Conservation (phyloP, 805 yeast species). For the Torulaspora franciscae region DNA sequence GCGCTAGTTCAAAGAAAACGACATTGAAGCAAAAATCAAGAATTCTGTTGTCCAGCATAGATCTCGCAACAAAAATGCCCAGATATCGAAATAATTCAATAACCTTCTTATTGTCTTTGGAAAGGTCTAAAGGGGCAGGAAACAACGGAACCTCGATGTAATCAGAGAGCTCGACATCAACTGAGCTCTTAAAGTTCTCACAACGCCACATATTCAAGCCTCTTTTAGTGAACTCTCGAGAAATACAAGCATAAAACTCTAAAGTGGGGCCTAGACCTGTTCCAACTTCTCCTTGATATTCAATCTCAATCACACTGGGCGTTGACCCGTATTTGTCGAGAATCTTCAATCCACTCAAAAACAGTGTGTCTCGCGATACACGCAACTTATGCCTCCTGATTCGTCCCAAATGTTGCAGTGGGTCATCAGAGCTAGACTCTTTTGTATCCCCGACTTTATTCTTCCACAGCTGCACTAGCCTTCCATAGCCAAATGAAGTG, state of each 20-base stretch:
- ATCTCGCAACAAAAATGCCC: slow-evolving; percentile 83
- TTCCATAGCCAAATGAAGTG: slow-evolving; percentile 85
- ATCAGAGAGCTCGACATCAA: slow-evolving; percentile 37
- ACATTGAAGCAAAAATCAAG: slow-evolving; percentile 76
- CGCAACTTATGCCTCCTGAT: slow-evolving; percentile 76
- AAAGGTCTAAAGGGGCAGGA: slow-evolving; percentile 55
- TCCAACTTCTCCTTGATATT: slow-evolving; percentile 88
- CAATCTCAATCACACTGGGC: slow-evolving; percentile 82
- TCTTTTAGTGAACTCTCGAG: slow-evolving; percentile 62
- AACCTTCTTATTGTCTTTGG: slow-evolving; percentile 39
- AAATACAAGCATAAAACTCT: slow-evolving; percentile 81
- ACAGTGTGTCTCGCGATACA: slow-evolving; percentile 60
- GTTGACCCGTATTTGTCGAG: slow-evolving; percentile 68
- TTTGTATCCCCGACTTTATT: slow-evolving; percentile 40
- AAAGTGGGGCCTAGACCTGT: slow-evolving; percentile 94
- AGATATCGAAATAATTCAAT: slow-evolving; percentile 55
- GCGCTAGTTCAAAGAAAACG: slow-evolving; percentile 59
- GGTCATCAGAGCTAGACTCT: slow-evolving; percentile 28
- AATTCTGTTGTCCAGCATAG: slow-evolving; percentile 80
- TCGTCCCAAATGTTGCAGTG: slow-evolving; percentile 55
- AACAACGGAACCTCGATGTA: slow-evolving; percentile 54
- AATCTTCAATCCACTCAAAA: slow-evolving; percentile 75
- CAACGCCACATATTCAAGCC: slow-evolving; percentile 67
- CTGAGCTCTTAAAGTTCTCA: slow-evolving; percentile 29
- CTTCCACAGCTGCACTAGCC: slow-evolving; percentile 78